phyloP scores from a whole-genome alignment of 2,329 filamentous ascomycete species.

The Erysiphe pulchra region DNA sequence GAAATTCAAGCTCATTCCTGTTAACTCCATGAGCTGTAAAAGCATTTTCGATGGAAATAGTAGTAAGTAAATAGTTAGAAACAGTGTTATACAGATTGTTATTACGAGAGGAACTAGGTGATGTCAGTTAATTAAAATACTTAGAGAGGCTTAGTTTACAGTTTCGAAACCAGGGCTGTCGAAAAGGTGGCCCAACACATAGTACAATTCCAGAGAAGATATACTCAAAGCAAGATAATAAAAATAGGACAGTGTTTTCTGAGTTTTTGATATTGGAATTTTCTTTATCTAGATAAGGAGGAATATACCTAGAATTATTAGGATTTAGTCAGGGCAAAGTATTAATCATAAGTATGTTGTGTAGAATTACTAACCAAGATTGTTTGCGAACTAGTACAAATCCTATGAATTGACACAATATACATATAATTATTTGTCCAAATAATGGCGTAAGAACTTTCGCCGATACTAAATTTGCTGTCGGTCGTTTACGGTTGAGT shows the following conservation, averaged over 20 bases:
- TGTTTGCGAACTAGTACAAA: constrained; percentile 55
- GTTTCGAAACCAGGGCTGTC: constrained; percentile 56
- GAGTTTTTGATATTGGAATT: constrained; percentile 76
- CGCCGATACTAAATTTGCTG: constrained; percentile 69
- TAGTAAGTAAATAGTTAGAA: constrained; percentile 56
- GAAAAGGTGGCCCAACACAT: constrained; percentile 75
- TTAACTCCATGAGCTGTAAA: constrained; percentile 59
- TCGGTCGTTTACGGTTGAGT: constrained; percentile 65
- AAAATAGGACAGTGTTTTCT: constrained; percentile 76
- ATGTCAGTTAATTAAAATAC: background rate
- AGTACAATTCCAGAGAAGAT: constrained; percentile 73
- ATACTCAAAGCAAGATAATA: constrained; percentile 85
- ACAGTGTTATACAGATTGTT: constrained; percentile 43
- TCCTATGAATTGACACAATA: constrained; percentile 47
- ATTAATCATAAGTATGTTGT: too few species aligned
- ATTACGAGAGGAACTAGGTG: constrained; percentile 51
- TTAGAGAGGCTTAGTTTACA: constrained; percentile 23
- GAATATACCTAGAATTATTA: constrained; percentile 33
- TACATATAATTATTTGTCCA: constrained; percentile 64
- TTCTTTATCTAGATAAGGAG: constrained; percentile 49
- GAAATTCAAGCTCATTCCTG: constrained; percentile 46
- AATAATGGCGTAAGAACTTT: constrained; percentile 79
- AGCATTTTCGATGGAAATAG: constrained; percentile 47
- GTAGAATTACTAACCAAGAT: constrained; percentile 32
- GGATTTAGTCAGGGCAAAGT: background rate